These are phyloP conservation scores for Aspergillus sp. DNA, from an alignment of 2,329 filamentous ascomycete species.

Conservation along the genomic window DNA sequence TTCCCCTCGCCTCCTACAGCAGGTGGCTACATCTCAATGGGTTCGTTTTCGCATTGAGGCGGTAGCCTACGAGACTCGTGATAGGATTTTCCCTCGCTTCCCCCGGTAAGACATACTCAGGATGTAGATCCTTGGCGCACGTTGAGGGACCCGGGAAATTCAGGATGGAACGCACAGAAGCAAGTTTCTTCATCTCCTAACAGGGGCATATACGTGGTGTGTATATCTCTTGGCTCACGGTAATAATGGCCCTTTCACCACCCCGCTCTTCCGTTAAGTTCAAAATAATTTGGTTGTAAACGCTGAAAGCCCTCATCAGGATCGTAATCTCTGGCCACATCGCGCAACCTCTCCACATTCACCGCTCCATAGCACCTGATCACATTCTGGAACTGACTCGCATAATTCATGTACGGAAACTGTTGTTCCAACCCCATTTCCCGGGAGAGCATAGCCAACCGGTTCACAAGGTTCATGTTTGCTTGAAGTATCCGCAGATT, in stretches of 20 bases:
- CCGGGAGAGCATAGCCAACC: background rate
- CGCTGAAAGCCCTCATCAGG: conserved; percentile 9
- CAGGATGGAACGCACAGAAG: too few species aligned
- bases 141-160: too few species aligned
- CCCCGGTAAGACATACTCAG: too few species aligned
- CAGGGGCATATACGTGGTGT: too few species aligned
- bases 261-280: background rate
- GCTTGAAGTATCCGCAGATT: background rate
- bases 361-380: conserved; percentile 6
- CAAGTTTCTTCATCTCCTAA: too few species aligned
- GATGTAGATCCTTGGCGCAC: too few species aligned
- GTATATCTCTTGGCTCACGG: too few species aligned
- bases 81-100: too few species aligned
- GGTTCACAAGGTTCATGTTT: background rate
- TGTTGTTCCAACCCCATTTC: background rate
- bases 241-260: background rate
- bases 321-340: conserved; percentile 6
- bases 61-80: too few species aligned
- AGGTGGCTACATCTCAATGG: too few species aligned
- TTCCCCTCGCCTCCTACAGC: too few species aligned
- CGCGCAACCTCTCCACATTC: conserved; percentile 6
- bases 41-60: too few species aligned
- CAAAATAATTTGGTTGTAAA: conserved; percentile 6
- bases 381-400: conserved; percentile 10
- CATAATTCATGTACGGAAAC: conserved; percentile 10